Conservation (phyloP, 768 basidiomycete genomes). For the Phylloporus sp. region DNA sequence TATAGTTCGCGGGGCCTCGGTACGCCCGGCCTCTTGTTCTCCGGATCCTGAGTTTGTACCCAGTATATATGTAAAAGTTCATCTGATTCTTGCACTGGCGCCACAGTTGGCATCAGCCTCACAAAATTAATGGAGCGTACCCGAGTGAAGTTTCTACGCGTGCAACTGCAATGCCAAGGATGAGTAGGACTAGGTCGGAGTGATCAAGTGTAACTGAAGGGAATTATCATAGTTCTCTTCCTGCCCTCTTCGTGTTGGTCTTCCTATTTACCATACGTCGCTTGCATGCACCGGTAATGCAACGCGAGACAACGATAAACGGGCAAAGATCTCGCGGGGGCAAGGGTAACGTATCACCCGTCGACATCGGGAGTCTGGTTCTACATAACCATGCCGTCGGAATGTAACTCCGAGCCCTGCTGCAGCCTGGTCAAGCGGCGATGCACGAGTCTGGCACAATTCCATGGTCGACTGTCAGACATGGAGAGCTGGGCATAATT, state of each 20-base stretch:
- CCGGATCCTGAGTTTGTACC: not conserved
- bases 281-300: not conserved
- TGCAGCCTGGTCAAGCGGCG: constrained; percentile 16
- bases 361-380: not conserved
- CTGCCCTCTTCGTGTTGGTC: not conserved
- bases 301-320: not conserved
- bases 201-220: too few species aligned
- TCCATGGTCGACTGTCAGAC: constrained; percentile 1
- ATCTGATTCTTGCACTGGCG: too few species aligned
- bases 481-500: too few species aligned
- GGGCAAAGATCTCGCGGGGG: not conserved
- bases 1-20: not conserved
- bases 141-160: too few species aligned
- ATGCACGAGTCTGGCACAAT: constrained; percentile 20
- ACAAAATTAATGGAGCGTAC: too few species aligned
- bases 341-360: not conserved
- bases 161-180: too few species aligned
- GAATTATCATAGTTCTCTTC: not conserved
- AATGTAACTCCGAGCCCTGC: constrained; percentile 3
- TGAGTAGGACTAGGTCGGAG: too few species aligned
- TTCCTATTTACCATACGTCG: not conserved
- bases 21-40: not conserved
- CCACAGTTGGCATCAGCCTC: too few species aligned
- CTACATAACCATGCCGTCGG: constrained; percentile 25
- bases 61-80: too few species aligned